Base-by-base conservation (phyloP, 441 rosid species). In the Rhodomyrtus psidioides region DNA sequence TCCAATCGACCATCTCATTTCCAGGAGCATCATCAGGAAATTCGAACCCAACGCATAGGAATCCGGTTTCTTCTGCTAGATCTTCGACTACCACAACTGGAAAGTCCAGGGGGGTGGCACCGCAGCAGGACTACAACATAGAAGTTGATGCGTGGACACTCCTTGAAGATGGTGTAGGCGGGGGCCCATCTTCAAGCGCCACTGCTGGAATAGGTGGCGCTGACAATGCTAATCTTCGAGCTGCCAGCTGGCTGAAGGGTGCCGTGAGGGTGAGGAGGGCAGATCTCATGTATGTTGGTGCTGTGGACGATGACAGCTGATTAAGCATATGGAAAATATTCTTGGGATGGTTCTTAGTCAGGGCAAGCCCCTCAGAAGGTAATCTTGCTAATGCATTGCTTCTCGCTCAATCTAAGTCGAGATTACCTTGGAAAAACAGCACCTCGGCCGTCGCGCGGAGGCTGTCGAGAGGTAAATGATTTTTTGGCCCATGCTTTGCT, bases 131-230 rank as follows among this genome's bases (percentile, higher is more conserved):
- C 65, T 42, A 56, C 86, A 95, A 93, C 85, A 84, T 87, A 81
- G 99, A 97, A 85, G 87, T 98, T 87, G 99, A 98, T 87, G 98
- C 99, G 9, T 98, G 99, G 99, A 94, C 91, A 24, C 95, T 98
- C 83, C 89, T 98, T 87, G 99, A 98, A 92, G 99, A 98, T 89
- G 98, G 97, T 70, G 95, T 95, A 39, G 99, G 96, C 49, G 93
- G 96, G 56, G 93, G 93, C 83, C 91, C 92, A 84, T 92, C 98
- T 84, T 90, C 96, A 65, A 90, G 94, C 57, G 89, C 90, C 90
- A 87, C 92, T 9, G 83, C 92, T 53, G 91, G 86, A 87, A 87
- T 91, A 46, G 91, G 93, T 62, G 90, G 94, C 62, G 93, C 92
- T 82, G 99, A 95, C 89, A 93, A 90, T 90, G 86, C 93, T 74